These are phyloP conservation scores for Colletotrichum sansevieriae DNA, from an alignment of 2,329 filamentous ascomycete species.

Conservation along the genomic window DNA sequence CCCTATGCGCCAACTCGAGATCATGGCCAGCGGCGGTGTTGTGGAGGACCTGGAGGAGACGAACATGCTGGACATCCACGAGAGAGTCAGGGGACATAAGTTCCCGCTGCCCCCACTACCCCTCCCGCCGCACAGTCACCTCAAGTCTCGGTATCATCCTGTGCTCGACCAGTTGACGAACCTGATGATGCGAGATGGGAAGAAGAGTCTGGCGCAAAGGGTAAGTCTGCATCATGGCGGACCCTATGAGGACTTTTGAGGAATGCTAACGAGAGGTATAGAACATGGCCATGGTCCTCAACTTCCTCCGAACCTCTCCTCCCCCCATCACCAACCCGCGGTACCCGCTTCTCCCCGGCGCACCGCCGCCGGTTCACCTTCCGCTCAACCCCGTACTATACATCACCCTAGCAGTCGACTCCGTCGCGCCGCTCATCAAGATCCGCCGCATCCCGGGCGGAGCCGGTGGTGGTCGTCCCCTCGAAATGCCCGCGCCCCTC, in stretches of 20 bases:
- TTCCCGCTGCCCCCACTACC: conserved; percentile 79
- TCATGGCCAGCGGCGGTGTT: conserved; percentile 49
- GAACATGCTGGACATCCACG: conserved; percentile 7
- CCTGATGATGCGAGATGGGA: conserved; percentile 91
- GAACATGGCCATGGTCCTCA: conserved; percentile 89
- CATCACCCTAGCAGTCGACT: conserved; percentile 91
- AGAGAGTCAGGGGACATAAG: conserved; percentile 63
- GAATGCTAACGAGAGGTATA: conserved; percentile 52
- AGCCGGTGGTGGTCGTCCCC: conserved; percentile 85
- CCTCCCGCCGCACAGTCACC: conserved; percentile 70
- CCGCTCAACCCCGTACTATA: conserved; percentile 92
- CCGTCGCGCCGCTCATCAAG: conserved; percentile 87
- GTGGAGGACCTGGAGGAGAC: conserved; percentile 40
- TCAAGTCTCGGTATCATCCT: conserved; percentile 88
- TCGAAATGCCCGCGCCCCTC: conserved; percentile 87
- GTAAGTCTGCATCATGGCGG: conserved; percentile 48
- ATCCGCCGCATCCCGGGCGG: conserved; percentile 82
- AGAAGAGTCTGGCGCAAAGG: conserved; percentile 89
- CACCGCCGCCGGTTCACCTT: conserved; percentile 82
- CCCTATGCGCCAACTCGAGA: conserved; percentile 47
- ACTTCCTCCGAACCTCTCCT: conserved; percentile 84
- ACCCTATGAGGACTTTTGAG: neutral
- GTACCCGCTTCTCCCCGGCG: conserved; percentile 79
- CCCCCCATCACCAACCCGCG: conserved; percentile 80
- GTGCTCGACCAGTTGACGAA: conserved; percentile 90